phyloP scores from a whole-genome alignment of 805 yeast genomes.

The Brettanomyces sp. region DNA sequence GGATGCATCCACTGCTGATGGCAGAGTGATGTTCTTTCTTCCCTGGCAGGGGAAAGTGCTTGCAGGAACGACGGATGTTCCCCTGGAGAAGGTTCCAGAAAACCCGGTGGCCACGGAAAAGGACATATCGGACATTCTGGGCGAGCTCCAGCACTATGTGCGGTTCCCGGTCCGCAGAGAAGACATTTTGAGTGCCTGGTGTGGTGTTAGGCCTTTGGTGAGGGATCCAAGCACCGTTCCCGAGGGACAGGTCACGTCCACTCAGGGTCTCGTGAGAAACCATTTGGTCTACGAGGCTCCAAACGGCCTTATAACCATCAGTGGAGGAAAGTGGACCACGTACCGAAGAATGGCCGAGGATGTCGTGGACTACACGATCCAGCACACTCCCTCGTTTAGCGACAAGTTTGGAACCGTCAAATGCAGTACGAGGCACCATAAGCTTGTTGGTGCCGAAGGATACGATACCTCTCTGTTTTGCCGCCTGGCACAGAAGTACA shows the following conservation, averaged over 20 bases:
- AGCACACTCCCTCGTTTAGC: conserved; percentile 30
- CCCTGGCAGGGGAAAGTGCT: conserved; percentile 98
- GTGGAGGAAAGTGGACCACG: conserved; percentile 98
- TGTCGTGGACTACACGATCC: conserved; percentile 67
- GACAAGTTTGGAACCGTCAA: conserved; percentile 22
- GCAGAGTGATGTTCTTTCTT: conserved; percentile 91
- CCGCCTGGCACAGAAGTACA: conserved; percentile 70
- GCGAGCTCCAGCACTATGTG: conserved; percentile 82
- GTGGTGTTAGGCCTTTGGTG: conserved; percentile 92
- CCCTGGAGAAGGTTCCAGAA: conserved; percentile 59
- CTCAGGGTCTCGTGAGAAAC: conserved; percentile 86
- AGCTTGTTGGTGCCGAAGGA: conserved; percentile 73
- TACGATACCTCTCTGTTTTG: conserved; percentile 69
- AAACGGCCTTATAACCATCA: conserved; percentile 74
- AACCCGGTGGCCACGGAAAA: conserved; percentile 81
- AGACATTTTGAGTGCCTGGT: conserved; percentile 93
- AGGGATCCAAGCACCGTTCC: conserved; percentile 56
- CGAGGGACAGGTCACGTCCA: conserved; percentile 30
- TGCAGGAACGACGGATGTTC: conserved; percentile 95
- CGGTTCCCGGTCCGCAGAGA: conserved; percentile 82
- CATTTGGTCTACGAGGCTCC: conserved; percentile 65
- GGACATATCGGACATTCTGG: conserved; percentile 79
- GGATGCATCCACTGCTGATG: conserved; percentile 89
- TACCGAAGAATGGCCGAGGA: conserved; percentile 97
- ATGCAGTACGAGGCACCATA: conserved; percentile 44